Evolutionary conservation across 306 rosid genomes (phyloP), one percentile per base, ranked within the genome.

Genomic region (Herpetospermum pedunculosum): DNA sequence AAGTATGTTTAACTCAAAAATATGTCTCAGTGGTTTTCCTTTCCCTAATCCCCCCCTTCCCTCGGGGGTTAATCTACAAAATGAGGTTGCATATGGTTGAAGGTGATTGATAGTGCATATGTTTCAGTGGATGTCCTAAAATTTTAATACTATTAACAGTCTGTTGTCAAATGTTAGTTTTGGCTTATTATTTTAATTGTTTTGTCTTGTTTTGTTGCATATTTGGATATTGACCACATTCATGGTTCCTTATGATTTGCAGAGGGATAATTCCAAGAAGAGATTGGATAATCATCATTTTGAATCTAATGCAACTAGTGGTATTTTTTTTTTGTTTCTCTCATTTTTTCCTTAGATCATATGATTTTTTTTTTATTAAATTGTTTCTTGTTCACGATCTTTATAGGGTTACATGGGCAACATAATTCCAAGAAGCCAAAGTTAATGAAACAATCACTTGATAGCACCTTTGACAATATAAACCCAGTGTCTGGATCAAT

Each of bases 231-330:
- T 47, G 43, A 70, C 41, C 43, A 29, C 26, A 29, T 49, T 70
- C 35, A 16, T 30, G 74, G 26, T 70, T 46, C 41, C 10, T 70
- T 34, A 70, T 70, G 14, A 46, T 70, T 10, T 88, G 87, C 95
- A 95, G 99, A 87, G 90, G 85, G 97, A 95, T 82, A 82, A 82
- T 79, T 78, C 88, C 32, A 89, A 85, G 82, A 91, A 81, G 96
- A 90, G 99, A 84, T 71, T 71, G 82, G 99, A 92, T 26, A 77
- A 80, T 82, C 87, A 89, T 79, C 86, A 87, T 76, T 88, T 82
- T 82, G 99, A 92, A 41, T 84, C 93, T 32, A 92, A 92, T 80
- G 99, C 97, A 43, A 82, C 79, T 54, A 87, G 88, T 76, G 97
- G 97, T 92, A 92, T 78, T 50, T 43, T 49, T 28, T 35, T 62